phyloP scores from a whole-genome alignment of 2,329 filamentous ascomycete species.

The Trichoderma harzianum region DNA sequence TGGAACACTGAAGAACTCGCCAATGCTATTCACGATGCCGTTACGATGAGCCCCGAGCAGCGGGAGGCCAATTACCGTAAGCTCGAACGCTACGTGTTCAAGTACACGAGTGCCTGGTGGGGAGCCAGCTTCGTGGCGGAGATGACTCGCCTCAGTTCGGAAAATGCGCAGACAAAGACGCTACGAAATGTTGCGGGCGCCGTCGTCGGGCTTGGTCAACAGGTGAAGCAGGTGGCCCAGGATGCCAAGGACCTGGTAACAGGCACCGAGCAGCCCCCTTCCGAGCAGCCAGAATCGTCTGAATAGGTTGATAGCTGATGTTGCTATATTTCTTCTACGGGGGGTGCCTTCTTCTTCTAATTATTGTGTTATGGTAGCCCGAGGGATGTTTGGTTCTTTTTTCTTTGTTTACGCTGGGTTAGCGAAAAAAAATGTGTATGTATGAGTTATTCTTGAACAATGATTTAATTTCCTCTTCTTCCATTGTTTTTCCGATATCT shows the following conservation, averaged over 20 bases:
- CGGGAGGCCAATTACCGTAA: slow-evolving; percentile 85
- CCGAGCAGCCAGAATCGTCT: not conserved
- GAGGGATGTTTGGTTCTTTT: not conserved
- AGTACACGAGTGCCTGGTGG: slow-evolving; percentile 98
- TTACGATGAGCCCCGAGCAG: slow-evolving; percentile 91
- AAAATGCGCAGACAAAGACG: slow-evolving; percentile 39
- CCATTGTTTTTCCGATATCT: not conserved
- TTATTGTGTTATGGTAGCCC: not conserved
- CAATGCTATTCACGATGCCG: slow-evolving; percentile 90
- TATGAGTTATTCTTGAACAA: not conserved
- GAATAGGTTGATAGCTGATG: not conserved
- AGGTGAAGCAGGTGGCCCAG: slow-evolving; percentile 26
- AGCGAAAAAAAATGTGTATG: slow-evolving; percentile 5
- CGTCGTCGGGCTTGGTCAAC: slow-evolving; percentile 33
- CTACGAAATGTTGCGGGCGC: slow-evolving; percentile 41
- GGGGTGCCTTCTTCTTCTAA: not conserved
- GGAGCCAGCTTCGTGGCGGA: slow-evolving; percentile 88
- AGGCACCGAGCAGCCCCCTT: not conserved
- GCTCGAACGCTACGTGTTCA: slow-evolving; percentile 90
- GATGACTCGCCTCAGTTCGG: slow-evolving; percentile 55
- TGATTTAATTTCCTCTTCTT: not conserved
- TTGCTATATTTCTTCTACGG: not conserved
- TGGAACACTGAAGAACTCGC: slow-evolving; percentile 98
- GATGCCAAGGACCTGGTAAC: slow-evolving; percentile 26
- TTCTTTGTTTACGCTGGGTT: not conserved